These are phyloP conservation scores for Metarhizium anisopliae DNA, from an alignment of 2,329 filamentous ascomycete species.

Conservation along the genomic window DNA sequence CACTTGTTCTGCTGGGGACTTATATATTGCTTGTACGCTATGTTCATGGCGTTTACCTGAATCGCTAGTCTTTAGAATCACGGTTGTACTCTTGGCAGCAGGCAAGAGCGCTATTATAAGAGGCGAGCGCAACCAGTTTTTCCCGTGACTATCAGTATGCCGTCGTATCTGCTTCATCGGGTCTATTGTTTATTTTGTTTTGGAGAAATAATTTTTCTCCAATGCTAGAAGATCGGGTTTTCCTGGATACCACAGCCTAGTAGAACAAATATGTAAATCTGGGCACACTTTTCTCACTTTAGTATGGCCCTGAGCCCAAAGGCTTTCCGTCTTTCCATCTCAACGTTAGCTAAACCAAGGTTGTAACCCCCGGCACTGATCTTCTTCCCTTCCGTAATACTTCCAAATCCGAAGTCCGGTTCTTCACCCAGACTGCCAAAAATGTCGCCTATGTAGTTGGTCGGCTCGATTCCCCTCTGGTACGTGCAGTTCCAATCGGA, in stretches of 20 bases:
- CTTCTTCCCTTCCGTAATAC: slow-evolving; percentile 27
- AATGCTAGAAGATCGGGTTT: neutral
- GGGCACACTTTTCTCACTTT: slow-evolving; percentile 8
- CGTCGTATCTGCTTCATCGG: neutral
- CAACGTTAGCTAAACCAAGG: slow-evolving; percentile 14
- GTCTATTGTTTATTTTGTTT: neutral
- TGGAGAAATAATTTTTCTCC: neutral
- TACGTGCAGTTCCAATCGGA: slow-evolving; percentile 52
- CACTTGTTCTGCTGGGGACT: neutral
- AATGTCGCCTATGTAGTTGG: slow-evolving; percentile 64
- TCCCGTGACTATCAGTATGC: neutral
- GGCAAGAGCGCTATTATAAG: neutral
- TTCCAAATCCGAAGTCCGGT: slow-evolving; percentile 56
- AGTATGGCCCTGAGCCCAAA: slow-evolving; percentile 15
- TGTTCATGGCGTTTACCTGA: neutral
- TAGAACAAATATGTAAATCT: neutral
- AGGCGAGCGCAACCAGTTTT: neutral
- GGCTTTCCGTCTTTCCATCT: slow-evolving; percentile 18
- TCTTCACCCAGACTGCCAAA: slow-evolving; percentile 58
- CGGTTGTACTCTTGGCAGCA: neutral
- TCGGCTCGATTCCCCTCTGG: slow-evolving; percentile 43
- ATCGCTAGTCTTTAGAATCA: neutral
- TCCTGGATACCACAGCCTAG: neutral
- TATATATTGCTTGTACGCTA: neutral
- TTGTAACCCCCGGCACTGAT: slow-evolving; percentile 16